These are phyloP conservation scores for Fraxinus xanthoxyloides DNA, from an alignment of 305 asterid species.

Conservation along the genomic window DNA sequence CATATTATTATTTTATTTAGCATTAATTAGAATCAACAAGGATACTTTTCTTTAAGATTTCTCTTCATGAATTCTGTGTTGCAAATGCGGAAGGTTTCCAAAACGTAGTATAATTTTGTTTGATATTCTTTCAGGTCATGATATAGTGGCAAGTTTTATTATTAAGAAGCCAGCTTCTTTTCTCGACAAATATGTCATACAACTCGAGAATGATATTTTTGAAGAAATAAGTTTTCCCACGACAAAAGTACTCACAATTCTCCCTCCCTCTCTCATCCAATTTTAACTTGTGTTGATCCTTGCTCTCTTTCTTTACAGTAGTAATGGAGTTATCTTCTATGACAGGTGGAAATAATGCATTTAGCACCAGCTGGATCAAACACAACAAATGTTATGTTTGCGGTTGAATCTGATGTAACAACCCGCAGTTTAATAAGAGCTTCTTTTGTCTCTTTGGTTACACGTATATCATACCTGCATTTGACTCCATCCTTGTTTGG, in stretches of 20 bases:
- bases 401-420: slow-evolving; percentile 57
- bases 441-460: slow-evolving; percentile 37
- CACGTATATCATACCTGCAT: slow-evolving; percentile 38
- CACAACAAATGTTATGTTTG: slow-evolving; percentile 62
- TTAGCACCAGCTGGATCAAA: slow-evolving; percentile 48
- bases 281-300: background rate
- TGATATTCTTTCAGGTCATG: slow-evolving; percentile 60
- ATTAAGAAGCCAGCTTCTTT: slow-evolving; percentile 58
- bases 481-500: slow-evolving; percentile 74
- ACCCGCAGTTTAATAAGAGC: slow-evolving; percentile 53
- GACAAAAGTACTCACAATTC: slow-evolving; percentile 54
- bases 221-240: slow-evolving; percentile 71
- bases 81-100: background rate
- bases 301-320: background rate
- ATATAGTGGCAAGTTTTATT: slow-evolving; percentile 81
- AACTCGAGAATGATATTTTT: slow-evolving; percentile 68
- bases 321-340: slow-evolving; percentile 14
- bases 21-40: background rate
- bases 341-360: slow-evolving; percentile 59
- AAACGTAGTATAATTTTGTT: slow-evolving; percentile 13
- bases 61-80: background rate
- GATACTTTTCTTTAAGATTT: background rate
- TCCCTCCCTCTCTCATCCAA: background rate
- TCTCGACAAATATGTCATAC: slow-evolving; percentile 53
- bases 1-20: background rate